Base-by-base conservation (phyloP, 768 basidiomycete species). In the Trametes elegans region DNA sequence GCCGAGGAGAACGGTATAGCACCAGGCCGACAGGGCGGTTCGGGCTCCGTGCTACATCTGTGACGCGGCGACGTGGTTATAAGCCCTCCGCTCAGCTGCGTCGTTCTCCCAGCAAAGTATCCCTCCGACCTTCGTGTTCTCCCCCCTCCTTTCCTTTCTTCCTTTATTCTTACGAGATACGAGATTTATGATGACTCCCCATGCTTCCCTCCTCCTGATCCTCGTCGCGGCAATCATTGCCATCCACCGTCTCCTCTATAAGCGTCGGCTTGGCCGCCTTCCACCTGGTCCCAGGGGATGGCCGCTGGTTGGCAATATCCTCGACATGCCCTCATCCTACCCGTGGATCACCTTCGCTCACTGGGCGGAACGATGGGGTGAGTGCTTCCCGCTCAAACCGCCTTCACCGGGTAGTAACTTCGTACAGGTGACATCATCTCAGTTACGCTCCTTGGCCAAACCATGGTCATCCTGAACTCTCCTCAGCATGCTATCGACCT, bases 281-380 rank as follows among this genome's bases (percentile, higher is more conserved):
- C 64, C 67, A 3, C 69, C 69, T 1, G 69, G 69, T 2, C 69
- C 69, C 3, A 51, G 32, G 26, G 62, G 61, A 7, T 57, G 49
- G 26, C 68, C 67, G 11, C 7, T 70, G 28, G 23, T 47, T 11
- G 24, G 31, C 3, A 47, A 41, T 24, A n/a, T 46, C 6, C 9
- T 44, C 29, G 24, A 18, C 32, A 41, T 49, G 34, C 43, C 42
- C 3, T 18, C 44, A 0, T 11, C 43, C 3, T 39, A 28, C 13
- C 44, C 11, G 5, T 53, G 53, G 44, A 35, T 21, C 47, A 42
- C 41, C 2, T 72, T 68, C 49, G 43, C 62, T 0, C 29, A 58
- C 21, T 70, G 67, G 68, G 61, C 62, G 8, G 49, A 64, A 23
- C 61, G 44, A 36, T 73, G 66, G 60, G 71, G 71, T 66, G 41